phyloP scores from a whole-genome alignment of 805 yeast species.

The Candida patagonica region DNA sequence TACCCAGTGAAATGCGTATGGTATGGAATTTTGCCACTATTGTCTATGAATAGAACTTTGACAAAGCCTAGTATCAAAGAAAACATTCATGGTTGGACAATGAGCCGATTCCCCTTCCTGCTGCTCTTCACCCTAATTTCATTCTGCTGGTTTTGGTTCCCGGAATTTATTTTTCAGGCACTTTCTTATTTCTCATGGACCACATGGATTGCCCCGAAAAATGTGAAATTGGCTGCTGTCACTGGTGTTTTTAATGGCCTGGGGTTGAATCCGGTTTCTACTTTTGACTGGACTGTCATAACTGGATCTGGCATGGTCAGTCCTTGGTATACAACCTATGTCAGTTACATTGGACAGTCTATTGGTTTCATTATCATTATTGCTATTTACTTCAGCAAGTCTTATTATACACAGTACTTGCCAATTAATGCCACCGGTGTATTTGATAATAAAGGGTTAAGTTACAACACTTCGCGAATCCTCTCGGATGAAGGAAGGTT shows the following conservation, averaged over 20 bases:
- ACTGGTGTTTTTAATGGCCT: constrained; percentile 42
- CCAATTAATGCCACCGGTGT: constrained; percentile 47
- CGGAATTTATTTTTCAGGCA: constrained; percentile 55
- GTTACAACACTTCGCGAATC: constrained; percentile 39
- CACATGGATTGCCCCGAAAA: constrained; percentile 44
- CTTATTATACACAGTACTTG: constrained; percentile 49
- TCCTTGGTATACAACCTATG: constrained; percentile 13
- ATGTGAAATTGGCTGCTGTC: constrained; percentile 49
- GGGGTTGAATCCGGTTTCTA: constrained; percentile 34
- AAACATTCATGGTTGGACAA: constrained; percentile 49
- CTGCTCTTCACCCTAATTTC: constrained; percentile 31
- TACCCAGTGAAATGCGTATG: constrained; percentile 36
- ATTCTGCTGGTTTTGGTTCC: constrained; percentile 57
- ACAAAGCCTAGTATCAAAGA: constrained; percentile 23
- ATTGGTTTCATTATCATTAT: constrained; percentile 30
- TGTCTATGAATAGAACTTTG: constrained; percentile 41
- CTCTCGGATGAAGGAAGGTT: constrained; percentile 23
- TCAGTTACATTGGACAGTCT: constrained; percentile 8
- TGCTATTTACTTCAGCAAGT: constrained; percentile 42
- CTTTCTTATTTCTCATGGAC: constrained; percentile 57
- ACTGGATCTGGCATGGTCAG: constrained; percentile 14
- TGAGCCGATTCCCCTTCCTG: constrained; percentile 45
- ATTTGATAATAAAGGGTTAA: constrained; percentile 43
- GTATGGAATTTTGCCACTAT: constrained; percentile 48
- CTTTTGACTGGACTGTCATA: constrained; percentile 33